Evolutionary conservation across 495 filamentous ascomycete genomes (phyloP).

Genomic region (Hypoxylon lienhwacheense): DNA sequence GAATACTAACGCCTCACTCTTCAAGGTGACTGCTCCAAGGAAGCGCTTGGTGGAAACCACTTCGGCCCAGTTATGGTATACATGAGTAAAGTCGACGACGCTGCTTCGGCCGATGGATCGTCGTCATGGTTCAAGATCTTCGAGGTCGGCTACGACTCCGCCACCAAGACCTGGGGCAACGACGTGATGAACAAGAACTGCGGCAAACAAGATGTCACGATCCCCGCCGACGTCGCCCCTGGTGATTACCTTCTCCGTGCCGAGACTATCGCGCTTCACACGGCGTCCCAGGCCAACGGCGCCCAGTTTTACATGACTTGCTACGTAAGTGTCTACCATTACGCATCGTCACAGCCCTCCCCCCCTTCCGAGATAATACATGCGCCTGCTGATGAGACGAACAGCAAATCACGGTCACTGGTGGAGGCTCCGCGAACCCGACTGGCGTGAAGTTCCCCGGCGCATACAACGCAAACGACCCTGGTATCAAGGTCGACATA

Average conservation of each 20-base stretch:
- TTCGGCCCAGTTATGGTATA: constrained; percentile 57
- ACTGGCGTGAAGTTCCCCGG: constrained; percentile 51
- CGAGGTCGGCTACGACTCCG: constrained; percentile 40
- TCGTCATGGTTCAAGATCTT: constrained; percentile 59
- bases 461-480: constrained; percentile 53
- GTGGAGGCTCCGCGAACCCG: constrained; percentile 44
- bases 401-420: constrained; percentile 47
- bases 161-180: constrained; percentile 55
- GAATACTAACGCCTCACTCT: no score
- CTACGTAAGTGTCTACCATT: constrained; percentile 40
- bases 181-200: constrained; percentile 56
- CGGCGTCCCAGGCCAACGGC: constrained; percentile 41
- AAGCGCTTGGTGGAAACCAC: constrained; percentile 56
- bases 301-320: constrained; percentile 59
- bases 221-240: constrained; percentile 51
- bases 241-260: constrained; percentile 60
- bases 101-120: constrained; percentile 51
- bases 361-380: no score
- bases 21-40: constrained; percentile 45
- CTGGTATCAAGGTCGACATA: constrained; percentile 58
- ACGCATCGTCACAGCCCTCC: no score
- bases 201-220: constrained; percentile 52
- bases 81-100: constrained; percentile 57
- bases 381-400: neutral
- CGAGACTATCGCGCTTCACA: constrained; percentile 56